Conservation (phyloP, 164 flowering plant species). For the Umbellularia californica region DNA sequence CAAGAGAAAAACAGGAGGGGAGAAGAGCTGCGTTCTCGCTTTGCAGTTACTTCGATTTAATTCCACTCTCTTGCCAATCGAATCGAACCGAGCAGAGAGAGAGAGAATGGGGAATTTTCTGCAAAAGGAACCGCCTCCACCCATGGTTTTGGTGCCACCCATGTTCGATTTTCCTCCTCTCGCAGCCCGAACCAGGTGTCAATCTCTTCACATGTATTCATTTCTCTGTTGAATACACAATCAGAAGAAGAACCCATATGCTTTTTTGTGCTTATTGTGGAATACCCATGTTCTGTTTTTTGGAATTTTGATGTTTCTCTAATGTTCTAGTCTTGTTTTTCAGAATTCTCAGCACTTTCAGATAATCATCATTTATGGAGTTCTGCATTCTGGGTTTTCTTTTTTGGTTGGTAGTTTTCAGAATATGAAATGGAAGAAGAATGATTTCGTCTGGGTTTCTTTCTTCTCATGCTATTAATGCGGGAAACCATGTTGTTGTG, state of each 20-base stretch:
- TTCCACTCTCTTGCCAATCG: too few species aligned
- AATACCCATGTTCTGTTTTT: not conserved
- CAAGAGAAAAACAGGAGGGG: too few species aligned
- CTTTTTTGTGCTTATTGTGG: not conserved
- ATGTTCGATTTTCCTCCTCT: slow-evolving; percentile 94
- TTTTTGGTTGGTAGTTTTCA: not conserved
- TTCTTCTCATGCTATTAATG: too few species aligned
- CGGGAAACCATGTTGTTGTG: too few species aligned
- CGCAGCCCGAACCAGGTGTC: slow-evolving; percentile 77
- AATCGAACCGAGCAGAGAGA: not conserved
- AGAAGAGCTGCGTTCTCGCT: too few species aligned
- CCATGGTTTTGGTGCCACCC: slow-evolving; percentile 92
- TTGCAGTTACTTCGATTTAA: too few species aligned
- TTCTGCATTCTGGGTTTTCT: not conserved
- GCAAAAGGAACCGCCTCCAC: slow-evolving; percentile 71
- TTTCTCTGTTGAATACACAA: not conserved
- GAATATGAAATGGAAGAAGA: not conserved
- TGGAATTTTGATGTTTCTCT: not conserved
- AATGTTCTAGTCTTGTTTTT: not conserved
- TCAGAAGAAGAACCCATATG: not conserved
- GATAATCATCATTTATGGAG: not conserved
- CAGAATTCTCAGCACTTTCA: not conserved
- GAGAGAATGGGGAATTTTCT: slow-evolving; percentile 48
- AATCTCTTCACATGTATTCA: not conserved
- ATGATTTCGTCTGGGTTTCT: not conserved